Evolutionary conservation across 345 rosid genomes (phyloP), one percentile per base, ranked within the genome.

Genomic region (Brassica incana): DNA sequence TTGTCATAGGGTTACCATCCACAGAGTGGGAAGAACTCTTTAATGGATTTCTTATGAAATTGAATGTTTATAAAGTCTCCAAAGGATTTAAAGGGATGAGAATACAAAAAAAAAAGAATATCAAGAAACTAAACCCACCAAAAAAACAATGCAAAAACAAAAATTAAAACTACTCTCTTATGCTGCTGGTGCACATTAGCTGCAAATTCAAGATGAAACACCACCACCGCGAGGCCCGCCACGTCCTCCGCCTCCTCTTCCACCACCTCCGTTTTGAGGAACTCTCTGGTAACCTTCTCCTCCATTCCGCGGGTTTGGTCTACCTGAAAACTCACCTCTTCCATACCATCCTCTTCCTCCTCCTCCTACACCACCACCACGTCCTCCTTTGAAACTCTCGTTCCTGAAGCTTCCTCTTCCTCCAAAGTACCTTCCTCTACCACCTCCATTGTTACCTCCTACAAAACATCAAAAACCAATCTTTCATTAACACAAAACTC

Each of bases 21-120:
- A 91, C 83, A 83, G 95, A 80, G 97, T 90, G 15, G 97, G 97
- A 76, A 88, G 97, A 86, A 68, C 71, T 79, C 63, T 79, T 68
- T 62, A 25, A 48, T 11, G 38, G 62, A 4, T 48, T 48, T 69
- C 59, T 80, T 76, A 71, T 80, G 65, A 75, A 75, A 71, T 64
- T 80, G 73, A 75, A 65, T 75, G 68, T 71, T 74, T 80, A 69
- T 74, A 66, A 43, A 45, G 48, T 40, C 10, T 40, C 48, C 48
- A 40, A 40, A 40, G 14, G 48, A 40, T 9, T 40, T 40, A 40
- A 40, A 79, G 32, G 35, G 52, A 48, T 8, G 33, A 11, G 72
- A 67, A 67, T 48, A 72, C 72, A 33, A 79, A 62, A 43, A 79
- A 20, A 29, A 43, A 45, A 45, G 5, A 45, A 45, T 12, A 12